phyloP scores from a whole-genome alignment of 768 basidiomycete species.

The Pleurotus sapidus region DNA sequence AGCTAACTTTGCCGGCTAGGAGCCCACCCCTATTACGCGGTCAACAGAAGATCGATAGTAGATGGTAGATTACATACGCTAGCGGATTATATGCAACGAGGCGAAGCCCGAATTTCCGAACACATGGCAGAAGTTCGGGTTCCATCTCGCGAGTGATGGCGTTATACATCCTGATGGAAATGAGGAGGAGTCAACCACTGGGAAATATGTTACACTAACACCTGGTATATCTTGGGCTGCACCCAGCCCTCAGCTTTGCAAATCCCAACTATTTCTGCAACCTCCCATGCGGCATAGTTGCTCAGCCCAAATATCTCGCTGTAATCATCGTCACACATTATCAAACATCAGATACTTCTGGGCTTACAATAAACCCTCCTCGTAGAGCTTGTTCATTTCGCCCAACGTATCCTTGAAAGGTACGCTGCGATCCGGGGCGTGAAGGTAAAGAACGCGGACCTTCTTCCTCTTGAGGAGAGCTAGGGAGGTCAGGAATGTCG shows the following conservation, averaged over 20 bases:
- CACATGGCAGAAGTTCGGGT: constrained; percentile 39
- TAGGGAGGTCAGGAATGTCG: constrained; percentile 36
- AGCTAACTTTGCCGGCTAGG: constrained; percentile 42
- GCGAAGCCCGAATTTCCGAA: constrained; percentile 40
- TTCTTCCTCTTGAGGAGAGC: constrained; percentile 32
- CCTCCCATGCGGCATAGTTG: constrained; percentile 47
- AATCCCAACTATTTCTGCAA: constrained; percentile 44
- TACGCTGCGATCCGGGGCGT: constrained; percentile 43
- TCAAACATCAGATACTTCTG: not conserved
- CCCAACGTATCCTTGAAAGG: constrained; percentile 42
- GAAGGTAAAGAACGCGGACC: constrained; percentile 43
- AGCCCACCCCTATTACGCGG: constrained; percentile 34
- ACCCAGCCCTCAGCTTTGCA: constrained; percentile 42
- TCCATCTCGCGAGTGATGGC: constrained; percentile 18
- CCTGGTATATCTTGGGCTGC: constrained; percentile 42
- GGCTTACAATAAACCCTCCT: constrained; percentile 32
- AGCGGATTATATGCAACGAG: constrained; percentile 42
- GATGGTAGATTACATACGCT: constrained; percentile 17
- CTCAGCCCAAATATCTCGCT: constrained; percentile 48
- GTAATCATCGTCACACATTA: not conserved
- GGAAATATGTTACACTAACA: not conserved
- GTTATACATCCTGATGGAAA: constrained; percentile 13
- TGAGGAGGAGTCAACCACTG: not conserved
- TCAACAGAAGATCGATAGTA: not conserved
- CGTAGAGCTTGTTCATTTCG: constrained; percentile 36